Conservation (phyloP, 345 rosid species). For the Tarenaya hassleriana region DNA sequence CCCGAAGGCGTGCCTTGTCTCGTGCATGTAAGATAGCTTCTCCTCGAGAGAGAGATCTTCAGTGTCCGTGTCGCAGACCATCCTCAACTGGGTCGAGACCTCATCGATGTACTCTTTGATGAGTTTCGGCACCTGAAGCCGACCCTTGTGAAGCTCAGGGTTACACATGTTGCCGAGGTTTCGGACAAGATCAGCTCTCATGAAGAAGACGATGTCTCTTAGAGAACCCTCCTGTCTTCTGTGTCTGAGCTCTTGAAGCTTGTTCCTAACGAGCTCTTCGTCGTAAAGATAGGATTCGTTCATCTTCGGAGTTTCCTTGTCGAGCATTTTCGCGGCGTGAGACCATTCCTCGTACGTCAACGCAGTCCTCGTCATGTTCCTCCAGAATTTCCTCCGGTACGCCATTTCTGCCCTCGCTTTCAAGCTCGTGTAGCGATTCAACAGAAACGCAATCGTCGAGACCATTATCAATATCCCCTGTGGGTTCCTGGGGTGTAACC, state of each 20-base stretch:
- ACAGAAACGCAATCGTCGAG: slow-evolving; percentile 64
- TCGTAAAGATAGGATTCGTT: slow-evolving; percentile 68
- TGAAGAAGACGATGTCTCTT: slow-evolving; percentile 78
- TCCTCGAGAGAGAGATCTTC: slow-evolving; percentile 92
- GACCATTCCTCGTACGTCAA: slow-evolving; percentile 96
- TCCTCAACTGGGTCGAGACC: slow-evolving; percentile 85
- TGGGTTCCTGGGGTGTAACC: slow-evolving; percentile 90
- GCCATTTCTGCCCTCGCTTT: slow-evolving; percentile 90
- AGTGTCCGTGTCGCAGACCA: slow-evolving; percentile 81
- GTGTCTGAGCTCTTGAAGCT: slow-evolving; percentile 72
- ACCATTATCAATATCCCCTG: slow-evolving; percentile 93
- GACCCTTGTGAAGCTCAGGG: slow-evolving; percentile 93
- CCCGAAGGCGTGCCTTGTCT: slow-evolving; percentile 93
- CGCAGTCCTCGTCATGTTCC: slow-evolving; percentile 88
- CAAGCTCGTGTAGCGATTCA: slow-evolving; percentile 80
- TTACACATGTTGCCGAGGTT: slow-evolving; percentile 98
- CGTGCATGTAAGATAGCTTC: slow-evolving; percentile 92
- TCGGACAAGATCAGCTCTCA: slow-evolving; percentile 97
- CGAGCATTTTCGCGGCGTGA: slow-evolving; percentile 98
- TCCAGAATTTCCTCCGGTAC: slow-evolving; percentile 93
- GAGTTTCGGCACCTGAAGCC: slow-evolving; percentile 85
- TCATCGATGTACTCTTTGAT: slow-evolving; percentile 90
- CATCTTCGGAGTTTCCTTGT: slow-evolving; percentile 74
- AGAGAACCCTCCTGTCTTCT: slow-evolving; percentile 82
- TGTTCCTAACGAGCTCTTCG: slow-evolving; percentile 75